Conservation (phyloP, 2,329 filamentous ascomycete genomes). For the Aspergillus tamarii region DNA sequence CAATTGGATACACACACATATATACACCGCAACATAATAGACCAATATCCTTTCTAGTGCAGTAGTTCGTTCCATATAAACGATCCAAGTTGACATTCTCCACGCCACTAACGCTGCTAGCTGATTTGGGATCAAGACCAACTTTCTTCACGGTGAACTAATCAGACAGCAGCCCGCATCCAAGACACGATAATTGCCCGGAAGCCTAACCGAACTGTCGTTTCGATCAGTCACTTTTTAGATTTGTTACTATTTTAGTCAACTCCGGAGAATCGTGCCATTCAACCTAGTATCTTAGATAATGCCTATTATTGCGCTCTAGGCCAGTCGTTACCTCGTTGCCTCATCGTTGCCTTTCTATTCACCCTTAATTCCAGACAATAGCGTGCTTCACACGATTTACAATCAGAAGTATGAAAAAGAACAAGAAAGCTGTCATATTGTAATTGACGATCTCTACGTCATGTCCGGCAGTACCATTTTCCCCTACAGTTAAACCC, state of each 20-base stretch:
- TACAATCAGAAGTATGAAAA: neutral
- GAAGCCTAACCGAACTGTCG: neutral
- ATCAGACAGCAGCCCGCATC: neutral
- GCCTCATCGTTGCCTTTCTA: neutral
- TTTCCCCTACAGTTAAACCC: neutral
- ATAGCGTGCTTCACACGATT: neutral
- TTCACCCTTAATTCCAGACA: neutral
- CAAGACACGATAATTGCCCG: neutral
- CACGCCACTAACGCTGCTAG: neutral
- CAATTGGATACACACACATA: too few relatives aligned
- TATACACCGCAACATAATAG: neutral
- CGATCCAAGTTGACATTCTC: neutral
- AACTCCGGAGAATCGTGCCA: neutral
- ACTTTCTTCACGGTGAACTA: neutral
- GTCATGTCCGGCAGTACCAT: neutral
- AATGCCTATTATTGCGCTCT: neutral
- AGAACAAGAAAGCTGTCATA: neutral
- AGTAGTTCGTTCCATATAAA: conserved; percentile 6
- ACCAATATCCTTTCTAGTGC: neutral
- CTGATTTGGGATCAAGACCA: neutral
- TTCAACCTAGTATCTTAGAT: neutral
- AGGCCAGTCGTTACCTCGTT: neutral
- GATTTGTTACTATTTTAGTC: conserved; percentile 2
- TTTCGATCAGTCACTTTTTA: conserved; percentile 7
- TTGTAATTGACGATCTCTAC: neutral